Percentiles rank a stretch among this genome's conserved stretches.
These are phyloP conservation scores for Neofusicoccum ribis DNA, from an alignment of 2,329 filamentous ascomycete species.

Conservation along the genomic window DNA sequence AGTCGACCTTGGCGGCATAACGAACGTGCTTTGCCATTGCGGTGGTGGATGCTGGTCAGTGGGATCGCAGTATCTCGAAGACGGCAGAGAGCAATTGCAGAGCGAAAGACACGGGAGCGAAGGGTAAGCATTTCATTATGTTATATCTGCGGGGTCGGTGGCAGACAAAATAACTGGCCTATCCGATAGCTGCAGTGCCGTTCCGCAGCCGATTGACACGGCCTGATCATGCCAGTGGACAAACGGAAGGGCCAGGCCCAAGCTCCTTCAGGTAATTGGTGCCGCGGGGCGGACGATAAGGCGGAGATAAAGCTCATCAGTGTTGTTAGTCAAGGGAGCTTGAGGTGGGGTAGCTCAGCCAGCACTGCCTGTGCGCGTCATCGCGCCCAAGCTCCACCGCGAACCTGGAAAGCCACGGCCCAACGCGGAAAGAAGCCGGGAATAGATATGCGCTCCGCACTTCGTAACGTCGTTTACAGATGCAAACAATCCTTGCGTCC, in stretches of 20 bases:
- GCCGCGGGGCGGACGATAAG: slow-evolving; percentile 7
- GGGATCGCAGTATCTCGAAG: not conserved
- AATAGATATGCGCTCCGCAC: not conserved
- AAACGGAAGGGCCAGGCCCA: not conserved
- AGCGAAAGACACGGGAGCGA: not conserved
- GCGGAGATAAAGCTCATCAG: slow-evolving; percentile 15
- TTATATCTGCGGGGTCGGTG: slow-evolving; percentile 13
- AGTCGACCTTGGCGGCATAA: slow-evolving; percentile 70
- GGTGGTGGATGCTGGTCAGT: not conserved
- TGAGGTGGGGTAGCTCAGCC: slow-evolving; percentile 12
- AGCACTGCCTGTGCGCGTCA: slow-evolving; percentile 13
- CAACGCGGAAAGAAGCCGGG: not conserved
- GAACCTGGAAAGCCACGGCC: not conserved
- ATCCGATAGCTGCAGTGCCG: not conserved
- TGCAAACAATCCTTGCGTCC: not conserved
- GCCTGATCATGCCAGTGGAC: not conserved
- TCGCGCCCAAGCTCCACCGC: slow-evolving; percentile 10
- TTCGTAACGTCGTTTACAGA: not conserved
- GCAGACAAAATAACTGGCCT: not conserved
- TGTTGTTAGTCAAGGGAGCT: slow-evolving; percentile 16
- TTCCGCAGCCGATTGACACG: not conserved
- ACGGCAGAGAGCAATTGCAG: not conserved
- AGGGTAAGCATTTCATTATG: slow-evolving; percentile 5
- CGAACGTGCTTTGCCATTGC: slow-evolving; percentile 61
- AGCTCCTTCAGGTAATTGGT: not conserved